Evolutionary conservation across 1,284 basidiomycete species (phyloP).

Genomic region (Stygiomarasmius scandens): DNA sequence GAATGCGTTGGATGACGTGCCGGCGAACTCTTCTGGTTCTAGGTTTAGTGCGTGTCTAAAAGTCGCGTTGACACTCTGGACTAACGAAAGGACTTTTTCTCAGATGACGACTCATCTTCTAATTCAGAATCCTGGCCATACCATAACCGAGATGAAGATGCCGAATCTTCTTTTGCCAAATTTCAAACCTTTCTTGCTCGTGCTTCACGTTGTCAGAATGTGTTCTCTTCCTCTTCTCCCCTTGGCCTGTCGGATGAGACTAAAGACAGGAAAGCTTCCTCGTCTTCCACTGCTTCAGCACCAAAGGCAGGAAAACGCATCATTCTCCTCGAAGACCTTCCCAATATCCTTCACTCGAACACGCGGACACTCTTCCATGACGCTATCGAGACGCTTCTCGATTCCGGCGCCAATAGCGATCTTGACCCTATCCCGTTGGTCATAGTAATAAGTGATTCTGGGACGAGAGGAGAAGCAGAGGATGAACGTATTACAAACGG

Average conservation of each 20-base stretch:
- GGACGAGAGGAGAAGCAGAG: conserved; percentile 69
- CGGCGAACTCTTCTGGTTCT: conserved; percentile 12
- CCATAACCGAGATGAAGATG: conserved; percentile 33
- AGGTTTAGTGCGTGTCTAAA: conserved; percentile 18
- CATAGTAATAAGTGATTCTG: conserved; percentile 84
- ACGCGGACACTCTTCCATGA: conserved; percentile 81
- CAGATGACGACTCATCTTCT: conserved; percentile 1
- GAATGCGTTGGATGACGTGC: conserved; percentile 55
- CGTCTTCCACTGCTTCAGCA: conserved; percentile 22
- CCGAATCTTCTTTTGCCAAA: conserved; percentile 71
- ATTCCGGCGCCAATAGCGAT: conserved; percentile 29
- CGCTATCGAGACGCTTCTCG: conserved; percentile 62
- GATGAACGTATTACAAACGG: conserved; percentile 50
- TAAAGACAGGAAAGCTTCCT: conserved; percentile 11
- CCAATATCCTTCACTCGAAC: conserved; percentile 80
- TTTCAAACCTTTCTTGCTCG: conserved; percentile 81
- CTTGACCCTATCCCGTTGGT: conserved; percentile 67
- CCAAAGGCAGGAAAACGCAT: conserved; percentile 52
- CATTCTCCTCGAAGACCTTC: conserved; percentile 90
- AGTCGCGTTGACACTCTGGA: neutral
- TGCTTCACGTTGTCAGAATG: conserved; percentile 63
- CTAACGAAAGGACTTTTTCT: neutral
- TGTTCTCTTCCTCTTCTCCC: conserved; percentile 47
- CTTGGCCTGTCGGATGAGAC: neutral
- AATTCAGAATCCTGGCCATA: neutral